Conservation (phyloP, 148 eudicot genomes). For the Camellia sinensis region DNA sequence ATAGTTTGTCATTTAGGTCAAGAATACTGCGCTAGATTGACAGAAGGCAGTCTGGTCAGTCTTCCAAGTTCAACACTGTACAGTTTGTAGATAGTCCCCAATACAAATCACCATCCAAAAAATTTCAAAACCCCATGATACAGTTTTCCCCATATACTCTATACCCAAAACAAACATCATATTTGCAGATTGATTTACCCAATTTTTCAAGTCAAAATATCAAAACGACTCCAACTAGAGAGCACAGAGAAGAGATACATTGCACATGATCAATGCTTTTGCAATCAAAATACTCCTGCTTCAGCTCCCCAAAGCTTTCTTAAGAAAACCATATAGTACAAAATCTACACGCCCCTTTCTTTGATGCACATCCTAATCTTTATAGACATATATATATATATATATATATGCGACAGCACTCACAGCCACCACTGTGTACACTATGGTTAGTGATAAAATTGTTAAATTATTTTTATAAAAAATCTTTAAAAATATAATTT, state of each 20-base stretch:
- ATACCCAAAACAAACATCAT: constrained; percentile 9
- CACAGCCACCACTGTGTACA: constrained; percentile 21
- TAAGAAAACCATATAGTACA: constrained; percentile 28
- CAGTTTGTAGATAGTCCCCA: constrained; percentile 7
- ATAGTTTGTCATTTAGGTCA: background rate
- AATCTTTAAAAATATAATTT: no score
- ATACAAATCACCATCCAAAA: background rate
- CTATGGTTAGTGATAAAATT: no score
- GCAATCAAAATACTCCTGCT: constrained; percentile 14
- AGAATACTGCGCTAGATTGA: background rate
- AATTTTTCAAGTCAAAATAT: background rate
- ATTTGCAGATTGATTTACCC: constrained; percentile 13
- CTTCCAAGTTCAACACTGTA: background rate
- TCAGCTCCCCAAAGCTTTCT: constrained; percentile 16
- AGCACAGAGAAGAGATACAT: background rate
- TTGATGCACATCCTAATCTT: constrained; percentile 27
- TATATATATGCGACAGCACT: constrained; percentile 37
- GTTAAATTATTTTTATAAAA: no score
- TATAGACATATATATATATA: constrained; percentile 36
- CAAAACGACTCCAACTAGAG: constrained; percentile 15
- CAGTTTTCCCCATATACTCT: background rate
- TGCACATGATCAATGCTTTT: background rate
- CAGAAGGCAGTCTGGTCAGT: background rate
- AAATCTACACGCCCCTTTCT: constrained; percentile 24
- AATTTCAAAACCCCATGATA: background rate